Conservation (phyloP, 2,329 filamentous ascomycete species). For the Beauveria brongniartii region DNA sequence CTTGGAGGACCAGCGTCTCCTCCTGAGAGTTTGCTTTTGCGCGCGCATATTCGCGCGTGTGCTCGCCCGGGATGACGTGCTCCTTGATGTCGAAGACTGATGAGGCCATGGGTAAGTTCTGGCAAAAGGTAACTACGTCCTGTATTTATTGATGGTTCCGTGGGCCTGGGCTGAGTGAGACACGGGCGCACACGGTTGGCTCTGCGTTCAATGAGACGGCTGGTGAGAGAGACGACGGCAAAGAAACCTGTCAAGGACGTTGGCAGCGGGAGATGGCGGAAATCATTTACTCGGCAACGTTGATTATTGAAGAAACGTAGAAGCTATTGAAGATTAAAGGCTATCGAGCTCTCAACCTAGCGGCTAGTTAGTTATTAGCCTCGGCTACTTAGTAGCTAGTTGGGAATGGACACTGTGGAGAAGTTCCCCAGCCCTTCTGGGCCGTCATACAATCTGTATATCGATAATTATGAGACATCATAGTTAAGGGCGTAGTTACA, state of each 20-base stretch:
- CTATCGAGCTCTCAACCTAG: not conserved
- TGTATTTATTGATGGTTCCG: too few relatives aligned
- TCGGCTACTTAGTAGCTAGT: not conserved
- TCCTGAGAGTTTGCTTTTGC: conserved; percentile 67
- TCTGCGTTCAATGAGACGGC: too few relatives aligned
- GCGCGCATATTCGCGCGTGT: conserved; percentile 74
- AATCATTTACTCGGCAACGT: not conserved
- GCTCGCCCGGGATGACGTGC: conserved; percentile 64
- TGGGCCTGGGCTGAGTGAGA: too few relatives aligned
- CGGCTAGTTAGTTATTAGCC: conserved; percentile 2
- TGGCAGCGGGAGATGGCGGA: not conserved
- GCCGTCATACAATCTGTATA: too few relatives aligned
- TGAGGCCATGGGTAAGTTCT: conserved; percentile 14
- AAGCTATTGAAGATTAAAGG: not conserved
- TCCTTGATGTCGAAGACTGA: conserved; percentile 58
- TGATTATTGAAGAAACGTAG: not conserved
- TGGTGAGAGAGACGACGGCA: too few relatives aligned
- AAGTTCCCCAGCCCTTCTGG: not conserved
- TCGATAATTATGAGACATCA: too few relatives aligned
- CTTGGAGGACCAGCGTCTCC: conserved; percentile 61
- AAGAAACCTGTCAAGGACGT: not conserved
- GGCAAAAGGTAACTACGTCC: not conserved
- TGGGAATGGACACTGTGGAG: not conserved
- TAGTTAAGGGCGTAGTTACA: too few relatives aligned
- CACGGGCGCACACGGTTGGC: too few relatives aligned